phyloP scores from a whole-genome alignment of 2,329 filamentous ascomycete genomes.

The Epicoccum sorghinum region DNA sequence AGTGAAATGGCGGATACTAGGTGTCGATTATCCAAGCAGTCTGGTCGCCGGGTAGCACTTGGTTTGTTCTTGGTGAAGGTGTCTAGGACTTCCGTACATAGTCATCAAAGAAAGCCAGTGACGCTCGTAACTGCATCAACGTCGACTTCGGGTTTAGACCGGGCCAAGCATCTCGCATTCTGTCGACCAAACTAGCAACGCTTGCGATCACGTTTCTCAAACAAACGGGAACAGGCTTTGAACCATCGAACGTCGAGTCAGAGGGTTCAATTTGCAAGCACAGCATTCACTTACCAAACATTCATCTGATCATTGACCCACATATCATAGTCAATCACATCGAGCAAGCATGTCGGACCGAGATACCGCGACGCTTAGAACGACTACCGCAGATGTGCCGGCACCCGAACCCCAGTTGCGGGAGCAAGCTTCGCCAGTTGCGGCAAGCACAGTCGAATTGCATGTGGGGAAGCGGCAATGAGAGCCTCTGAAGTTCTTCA shows the following conservation, averaged over 20 bases:
- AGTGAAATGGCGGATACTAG: neutral
- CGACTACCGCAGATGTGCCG: constrained; percentile 7
- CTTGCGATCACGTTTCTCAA: neutral
- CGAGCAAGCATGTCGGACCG: constrained; percentile 15
- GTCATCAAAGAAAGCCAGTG: too few species aligned
- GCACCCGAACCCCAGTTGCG: constrained; percentile 8
- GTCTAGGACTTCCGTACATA: too few species aligned
- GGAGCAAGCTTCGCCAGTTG: constrained; percentile 1
- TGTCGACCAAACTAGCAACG: constrained; percentile 4
- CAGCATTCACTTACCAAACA: neutral
- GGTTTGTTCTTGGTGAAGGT: too few species aligned
- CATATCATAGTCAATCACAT: neutral
- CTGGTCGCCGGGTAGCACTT: neutral
- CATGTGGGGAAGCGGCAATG: constrained; percentile 4
- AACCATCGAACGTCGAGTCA: neutral
- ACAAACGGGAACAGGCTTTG: neutral
- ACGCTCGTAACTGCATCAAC: neutral
- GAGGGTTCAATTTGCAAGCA: neutral
- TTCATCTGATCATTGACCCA: neutral
- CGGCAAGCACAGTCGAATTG: constrained; percentile 3
- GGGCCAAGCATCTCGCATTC: constrained; percentile 7
- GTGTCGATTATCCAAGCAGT: neutral
- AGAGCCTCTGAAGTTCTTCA: neutral
- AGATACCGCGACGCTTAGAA: constrained; percentile 1
- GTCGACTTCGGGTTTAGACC: neutral